Conservation (phyloP, 164 flowering plant species). For the Hamamelis virginiana region DNA sequence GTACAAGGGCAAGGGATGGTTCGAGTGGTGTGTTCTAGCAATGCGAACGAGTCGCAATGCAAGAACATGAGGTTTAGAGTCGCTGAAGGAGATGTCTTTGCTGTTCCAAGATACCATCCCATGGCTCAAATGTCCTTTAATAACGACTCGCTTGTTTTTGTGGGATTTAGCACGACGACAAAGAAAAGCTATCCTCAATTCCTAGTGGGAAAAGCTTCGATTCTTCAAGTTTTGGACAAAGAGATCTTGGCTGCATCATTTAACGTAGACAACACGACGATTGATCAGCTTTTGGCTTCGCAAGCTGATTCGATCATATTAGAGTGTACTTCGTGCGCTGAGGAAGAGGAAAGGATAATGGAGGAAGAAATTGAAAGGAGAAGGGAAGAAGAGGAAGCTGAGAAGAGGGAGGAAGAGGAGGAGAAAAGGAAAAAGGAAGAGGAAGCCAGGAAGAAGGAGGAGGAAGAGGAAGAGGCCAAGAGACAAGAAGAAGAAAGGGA, state of each 20-base stretch:
- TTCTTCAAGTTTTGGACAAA: conserved; percentile 44
- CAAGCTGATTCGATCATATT: conserved; percentile 55
- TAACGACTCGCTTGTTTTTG: conserved; percentile 66
- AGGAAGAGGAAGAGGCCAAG: not conserved
- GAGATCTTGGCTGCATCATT: conserved; percentile 51
- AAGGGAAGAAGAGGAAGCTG: conserved; percentile 22
- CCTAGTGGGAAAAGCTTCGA: conserved; percentile 66
- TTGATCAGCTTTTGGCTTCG: conserved; percentile 36
- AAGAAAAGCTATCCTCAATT: conserved; percentile 74
- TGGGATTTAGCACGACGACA: conserved; percentile 76
- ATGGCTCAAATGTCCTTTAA: conserved; percentile 85
- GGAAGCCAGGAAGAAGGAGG: not conserved
- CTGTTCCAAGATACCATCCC: conserved; percentile 65
- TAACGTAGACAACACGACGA: conserved; percentile 39
- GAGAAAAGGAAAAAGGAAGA: conserved; percentile 8
- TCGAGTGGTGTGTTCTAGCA: conserved; percentile 54
- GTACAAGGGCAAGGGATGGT: conserved; percentile 75
- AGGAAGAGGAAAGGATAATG: conserved; percentile 59
- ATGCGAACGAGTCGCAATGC: conserved; percentile 29
- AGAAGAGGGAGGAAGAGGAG: conserved; percentile 4
- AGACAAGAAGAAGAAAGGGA: conserved; percentile 8
- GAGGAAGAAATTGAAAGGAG: conserved; percentile 44
- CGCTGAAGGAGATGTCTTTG: conserved; percentile 31
- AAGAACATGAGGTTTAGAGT: conserved; percentile 54
- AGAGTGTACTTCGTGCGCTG: conserved; percentile 83